These are phyloP conservation scores for Cladophialophora carrionii DNA, from an alignment of 2,329 filamentous ascomycete genomes.

Conservation along the genomic window DNA sequence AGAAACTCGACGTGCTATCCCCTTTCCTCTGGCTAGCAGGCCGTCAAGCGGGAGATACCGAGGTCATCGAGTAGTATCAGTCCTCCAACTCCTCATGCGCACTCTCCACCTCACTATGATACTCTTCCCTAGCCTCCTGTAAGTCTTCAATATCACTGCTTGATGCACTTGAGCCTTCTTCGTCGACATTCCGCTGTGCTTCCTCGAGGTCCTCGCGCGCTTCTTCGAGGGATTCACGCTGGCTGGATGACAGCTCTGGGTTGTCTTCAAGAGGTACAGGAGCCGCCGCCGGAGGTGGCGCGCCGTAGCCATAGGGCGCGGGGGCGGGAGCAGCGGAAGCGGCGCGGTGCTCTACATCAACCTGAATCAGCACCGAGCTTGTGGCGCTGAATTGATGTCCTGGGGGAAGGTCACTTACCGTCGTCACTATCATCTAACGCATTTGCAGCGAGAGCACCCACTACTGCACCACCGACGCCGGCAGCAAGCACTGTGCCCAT, in stretches of 20 bases:
- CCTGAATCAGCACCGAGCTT: constrained; percentile 5
- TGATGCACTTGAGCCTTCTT: constrained; percentile 29
- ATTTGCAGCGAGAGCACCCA: constrained; percentile 33
- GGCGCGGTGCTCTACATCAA: constrained; percentile 3
- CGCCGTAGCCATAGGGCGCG: constrained; percentile 22
- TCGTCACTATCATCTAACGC: constrained; percentile 27
- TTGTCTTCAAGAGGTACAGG: constrained; percentile 30
- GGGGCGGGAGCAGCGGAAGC: constrained; percentile 6
- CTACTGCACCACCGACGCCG: constrained; percentile 30
- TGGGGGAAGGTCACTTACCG: background rate
- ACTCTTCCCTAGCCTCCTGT: constrained; percentile 31
- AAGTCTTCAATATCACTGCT: constrained; percentile 35
- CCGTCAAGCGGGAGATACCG: background rate
- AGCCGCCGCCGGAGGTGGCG: constrained; percentile 8
- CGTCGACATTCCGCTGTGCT: constrained; percentile 24
- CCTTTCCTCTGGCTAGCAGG: background rate
- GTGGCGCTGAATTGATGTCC: background rate
- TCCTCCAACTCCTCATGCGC: constrained; percentile 31
- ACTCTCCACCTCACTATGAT: constrained; percentile 32
- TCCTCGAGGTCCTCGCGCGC: constrained; percentile 33
- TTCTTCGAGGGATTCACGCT: constrained; percentile 31
- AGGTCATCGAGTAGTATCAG: background rate
- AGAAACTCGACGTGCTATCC: background rate
- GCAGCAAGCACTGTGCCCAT: constrained; percentile 26
- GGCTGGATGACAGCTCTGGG: constrained; percentile 32